Evolutionary conservation across 2,329 filamentous ascomycete species (phyloP), one percentile per base, ranked within the genome.

Genomic region (Thyridium curvatum): DNA sequence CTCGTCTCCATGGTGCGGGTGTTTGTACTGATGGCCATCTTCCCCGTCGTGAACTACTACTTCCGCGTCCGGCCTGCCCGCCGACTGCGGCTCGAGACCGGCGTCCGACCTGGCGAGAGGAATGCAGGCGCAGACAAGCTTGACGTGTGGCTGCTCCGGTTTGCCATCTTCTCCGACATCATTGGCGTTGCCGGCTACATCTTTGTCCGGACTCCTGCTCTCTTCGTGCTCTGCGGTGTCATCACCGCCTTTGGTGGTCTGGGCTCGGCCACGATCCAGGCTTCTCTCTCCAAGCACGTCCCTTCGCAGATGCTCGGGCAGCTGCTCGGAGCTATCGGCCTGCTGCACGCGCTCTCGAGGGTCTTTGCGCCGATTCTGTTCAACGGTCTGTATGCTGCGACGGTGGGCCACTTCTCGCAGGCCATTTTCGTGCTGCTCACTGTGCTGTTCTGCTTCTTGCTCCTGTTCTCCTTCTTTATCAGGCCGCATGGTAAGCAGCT

Each of bases 251-350:
- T 94, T 30, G 91, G 91, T 17, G 90, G 90, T 2, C 81, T 97
- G 34, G 90, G 84, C 1, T 84, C 83, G 29, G 90, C 93, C 2
- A 93, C 86, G 0, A 71, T 94, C 36, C 88, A 94, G 54, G 83
- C 86, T 2, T 77, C 84, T 1, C 67, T 96, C 37, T 96, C 89
- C 15, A 97, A 96, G 57, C 93, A 97, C 58, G 83, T 97, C 0
- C 87, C 90, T 0, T 71, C 80, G 1, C 85, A 93, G 46, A 77
- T 77, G 34, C 83, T 93, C 0, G 93, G 93, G 0, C 82, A 93
- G 57, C 68, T 97, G n/a, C 73, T 98, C 0, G 93, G 93, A 16
- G 90, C 89, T 2, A 84, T 83, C 13, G 93, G 91, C 0, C 68
- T 97, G 44, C 63, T 97, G 41, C 91, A 97, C 61, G 85, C 88